These are phyloP conservation scores for Daucus carota DNA, from an alignment of 129 eudicot species.

Conservation along the genomic window DNA sequence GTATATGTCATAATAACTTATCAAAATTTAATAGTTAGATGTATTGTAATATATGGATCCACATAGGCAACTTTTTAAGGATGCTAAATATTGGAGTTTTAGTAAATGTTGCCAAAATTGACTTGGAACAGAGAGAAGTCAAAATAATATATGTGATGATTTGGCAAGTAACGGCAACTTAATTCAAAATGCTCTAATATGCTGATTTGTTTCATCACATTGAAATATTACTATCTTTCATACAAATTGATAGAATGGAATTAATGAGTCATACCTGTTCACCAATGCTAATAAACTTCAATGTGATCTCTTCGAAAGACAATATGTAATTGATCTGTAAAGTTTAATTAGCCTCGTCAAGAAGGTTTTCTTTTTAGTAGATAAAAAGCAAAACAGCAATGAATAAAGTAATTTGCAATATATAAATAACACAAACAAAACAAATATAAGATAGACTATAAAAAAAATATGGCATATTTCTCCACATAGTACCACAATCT, in stretches of 20 bases:
- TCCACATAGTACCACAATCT: background rate
- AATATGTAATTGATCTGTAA: slow-evolving; percentile 80
- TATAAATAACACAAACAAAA: background rate
- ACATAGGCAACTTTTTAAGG: too few species aligned
- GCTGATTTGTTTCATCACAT: background rate
- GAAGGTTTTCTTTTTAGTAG: background rate
- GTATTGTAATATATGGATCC: too few species aligned
- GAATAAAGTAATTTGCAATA: background rate
- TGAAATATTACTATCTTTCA: background rate
- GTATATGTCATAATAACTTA: too few species aligned
- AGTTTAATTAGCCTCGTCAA: slow-evolving; percentile 17
- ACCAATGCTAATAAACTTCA: slow-evolving; percentile 87
- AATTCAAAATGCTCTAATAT: too few species aligned
- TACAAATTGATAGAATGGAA: slow-evolving; percentile 8
- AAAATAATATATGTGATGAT: too few species aligned
- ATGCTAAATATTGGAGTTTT: too few species aligned
- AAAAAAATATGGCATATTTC: background rate
- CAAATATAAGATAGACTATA: background rate
- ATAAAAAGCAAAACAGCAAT: background rate
- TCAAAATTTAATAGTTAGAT: too few species aligned
- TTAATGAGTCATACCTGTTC: slow-evolving; percentile 59
- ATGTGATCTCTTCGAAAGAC: slow-evolving; percentile 87
- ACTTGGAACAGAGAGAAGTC: too few species aligned
- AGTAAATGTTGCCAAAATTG: too few species aligned
- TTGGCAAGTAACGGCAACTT: too few species aligned